Percentiles rank a stretch among this genome's conserved stretches.
These are phyloP conservation scores for Lentinula lateritia DNA, from an alignment of 768 basidiomycete species.

Conservation along the genomic window DNA sequence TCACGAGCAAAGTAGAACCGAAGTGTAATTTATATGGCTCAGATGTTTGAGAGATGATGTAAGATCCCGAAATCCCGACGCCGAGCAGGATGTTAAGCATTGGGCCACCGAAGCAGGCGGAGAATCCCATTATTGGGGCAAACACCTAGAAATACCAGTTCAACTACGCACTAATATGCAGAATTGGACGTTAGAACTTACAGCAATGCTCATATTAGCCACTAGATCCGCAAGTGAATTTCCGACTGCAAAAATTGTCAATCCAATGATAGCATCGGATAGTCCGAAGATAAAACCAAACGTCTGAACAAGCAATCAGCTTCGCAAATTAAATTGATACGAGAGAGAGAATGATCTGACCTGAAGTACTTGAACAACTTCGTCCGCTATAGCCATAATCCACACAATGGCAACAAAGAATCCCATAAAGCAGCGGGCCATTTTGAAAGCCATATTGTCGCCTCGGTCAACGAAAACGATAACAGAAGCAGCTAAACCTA, in stretches of 20 bases:
- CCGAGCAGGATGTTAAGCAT: constrained; percentile 92
- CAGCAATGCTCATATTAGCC: constrained; percentile 94
- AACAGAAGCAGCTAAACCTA: constrained; percentile 49
- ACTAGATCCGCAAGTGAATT: constrained; percentile 96
- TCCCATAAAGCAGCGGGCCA: constrained; percentile 83
- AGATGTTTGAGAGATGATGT: constrained; percentile 63
- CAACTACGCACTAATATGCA: not conserved
- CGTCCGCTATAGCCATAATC: constrained; percentile 98
- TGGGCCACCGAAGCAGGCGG: constrained; percentile 90
- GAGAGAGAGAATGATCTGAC: constrained; percentile 33
- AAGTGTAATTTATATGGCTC: constrained; percentile 72
- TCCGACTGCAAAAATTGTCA: constrained; percentile 95
- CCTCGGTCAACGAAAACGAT: constrained; percentile 57
- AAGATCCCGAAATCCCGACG: constrained; percentile 86
- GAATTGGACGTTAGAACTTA: constrained; percentile 24
- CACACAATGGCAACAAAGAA: constrained; percentile 90
- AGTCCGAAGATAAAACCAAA: constrained; percentile 93
- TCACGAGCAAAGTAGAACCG: constrained; percentile 80
- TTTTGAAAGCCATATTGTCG: constrained; percentile 46
- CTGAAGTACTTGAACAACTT: constrained; percentile 87
- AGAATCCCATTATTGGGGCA: constrained; percentile 92
- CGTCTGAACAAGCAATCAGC: constrained; percentile 43
- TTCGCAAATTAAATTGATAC: not conserved
- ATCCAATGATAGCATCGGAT: constrained; percentile 93
- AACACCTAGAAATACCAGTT: constrained; percentile 47